These are phyloP conservation scores for Cordyceps cateniannulata DNA, from an alignment of 2,329 filamentous ascomycete species.

Conservation along the genomic window DNA sequence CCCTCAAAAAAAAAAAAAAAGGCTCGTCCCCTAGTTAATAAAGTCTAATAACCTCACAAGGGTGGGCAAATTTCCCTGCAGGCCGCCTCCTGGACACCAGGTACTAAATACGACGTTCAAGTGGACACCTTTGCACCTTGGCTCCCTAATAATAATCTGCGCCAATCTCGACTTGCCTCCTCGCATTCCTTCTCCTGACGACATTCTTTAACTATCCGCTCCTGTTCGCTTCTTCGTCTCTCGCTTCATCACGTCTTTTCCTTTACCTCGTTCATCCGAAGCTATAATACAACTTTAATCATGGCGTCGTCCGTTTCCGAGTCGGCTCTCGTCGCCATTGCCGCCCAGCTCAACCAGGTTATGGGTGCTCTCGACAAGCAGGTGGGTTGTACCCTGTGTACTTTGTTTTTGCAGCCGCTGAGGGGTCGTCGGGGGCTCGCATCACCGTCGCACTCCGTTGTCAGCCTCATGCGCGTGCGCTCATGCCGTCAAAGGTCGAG, in stretches of 20 bases:
- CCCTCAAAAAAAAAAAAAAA: not conserved
- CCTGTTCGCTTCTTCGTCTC: slow-evolving; percentile 12
- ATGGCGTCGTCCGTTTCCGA: slow-evolving; percentile 13
- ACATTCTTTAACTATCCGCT: not conserved
- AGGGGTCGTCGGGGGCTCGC: not conserved
- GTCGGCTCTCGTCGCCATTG: slow-evolving; percentile 12
- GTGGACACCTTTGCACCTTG: slow-evolving; percentile 13
- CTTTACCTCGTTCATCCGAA: slow-evolving; percentile 3
- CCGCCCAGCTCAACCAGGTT: slow-evolving; percentile 12
- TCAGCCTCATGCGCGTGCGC: not conserved
- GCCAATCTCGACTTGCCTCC: slow-evolving; percentile 2
- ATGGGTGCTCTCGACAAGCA: slow-evolving; percentile 15
- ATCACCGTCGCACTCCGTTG: not conserved
- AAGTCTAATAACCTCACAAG: not conserved
- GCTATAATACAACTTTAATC: slow-evolving; percentile 4
- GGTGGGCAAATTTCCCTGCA: slow-evolving; percentile 10
- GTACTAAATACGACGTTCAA: not conserved
- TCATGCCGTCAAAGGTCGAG: not conserved
- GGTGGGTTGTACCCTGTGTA: slow-evolving; percentile 8
- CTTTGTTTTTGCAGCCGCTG: slow-evolving; percentile 1
- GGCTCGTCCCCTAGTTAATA: slow-evolving; percentile 7
- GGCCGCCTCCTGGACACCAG: not conserved
- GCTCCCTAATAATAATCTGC: slow-evolving; percentile 12
- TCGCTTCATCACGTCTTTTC: slow-evolving; percentile 8
- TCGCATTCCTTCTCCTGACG: slow-evolving; percentile 11